Evolutionary conservation across 2,329 filamentous ascomycete genomes (phyloP).

Genomic region (Nothomitra cinnamomea): DNA sequence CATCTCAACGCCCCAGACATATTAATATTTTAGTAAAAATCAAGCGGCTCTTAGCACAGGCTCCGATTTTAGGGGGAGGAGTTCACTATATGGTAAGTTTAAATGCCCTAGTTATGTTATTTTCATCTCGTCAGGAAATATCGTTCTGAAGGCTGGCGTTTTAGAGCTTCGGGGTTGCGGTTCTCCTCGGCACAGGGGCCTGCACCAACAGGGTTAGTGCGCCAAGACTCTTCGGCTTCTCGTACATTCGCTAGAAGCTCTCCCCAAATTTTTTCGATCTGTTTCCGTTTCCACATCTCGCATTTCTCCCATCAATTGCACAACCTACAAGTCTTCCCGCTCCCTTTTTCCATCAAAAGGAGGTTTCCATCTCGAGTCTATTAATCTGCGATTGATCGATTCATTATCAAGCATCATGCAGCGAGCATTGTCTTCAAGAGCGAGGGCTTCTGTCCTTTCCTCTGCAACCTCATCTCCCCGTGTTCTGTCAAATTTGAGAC

Average conservation of each 20-base stretch:
- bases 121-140: too few relatives aligned
- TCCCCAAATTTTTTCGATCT: slow-evolving; percentile 3
- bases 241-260: neutral
- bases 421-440: slow-evolving; percentile 71
- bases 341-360: neutral
- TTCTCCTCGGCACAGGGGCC: too few relatives aligned
- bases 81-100: too few relatives aligned
- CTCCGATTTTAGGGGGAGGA: too few relatives aligned
- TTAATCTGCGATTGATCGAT: slow-evolving; percentile 12
- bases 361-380: neutral
- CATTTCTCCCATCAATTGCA: neutral
- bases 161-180: too few relatives aligned
- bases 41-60: too few relatives aligned
- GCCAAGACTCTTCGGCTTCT: slow-evolving; percentile 2
- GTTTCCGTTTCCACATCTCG: neutral
- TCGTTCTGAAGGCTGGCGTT: too few relatives aligned
- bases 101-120: too few relatives aligned
- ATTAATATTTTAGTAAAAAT: too few relatives aligned
- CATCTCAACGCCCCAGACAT: too few relatives aligned
- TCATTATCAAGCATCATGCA: slow-evolving; percentile 50
- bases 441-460: slow-evolving; percentile 64
- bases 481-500: slow-evolving; percentile 46
- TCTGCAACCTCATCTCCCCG: slow-evolving; percentile 38
- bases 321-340: neutral
- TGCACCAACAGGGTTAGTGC: neutral